Base-by-base conservation (phyloP, 306 rosid genomes). In the Senna tora region DNA sequence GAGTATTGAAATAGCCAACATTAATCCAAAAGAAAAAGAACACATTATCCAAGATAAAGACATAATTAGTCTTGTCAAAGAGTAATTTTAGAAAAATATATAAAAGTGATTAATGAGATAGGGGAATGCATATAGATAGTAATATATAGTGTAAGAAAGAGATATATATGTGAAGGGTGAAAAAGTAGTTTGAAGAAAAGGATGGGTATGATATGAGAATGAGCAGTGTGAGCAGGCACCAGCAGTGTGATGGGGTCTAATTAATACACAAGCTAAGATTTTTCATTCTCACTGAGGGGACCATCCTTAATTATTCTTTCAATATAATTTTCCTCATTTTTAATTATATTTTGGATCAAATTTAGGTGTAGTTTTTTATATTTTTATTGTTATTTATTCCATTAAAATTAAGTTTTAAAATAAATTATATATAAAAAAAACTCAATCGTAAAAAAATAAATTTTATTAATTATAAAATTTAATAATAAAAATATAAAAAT, bases 181-280 rank as follows among this genome's bases (percentile, higher is more conserved):
- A 58, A 56, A 79, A 67, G 47, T 67, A 73, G 21, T 67, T 75
- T 57, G 80, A 62, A 30, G 76, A 73, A 58, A 69, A 65, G 63
- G 66, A 77, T 7, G 22, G 70, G 22, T 15, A 14, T 25, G 41
- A 0, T 41, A 55, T 54, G 50, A 42, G 15, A 43, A 61, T 22
- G 46, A 52, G 75, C 30, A 71, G 0, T 36, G 0, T 36, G 39
- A 52, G 75, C 39, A 71, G 1, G 60, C 70, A 39, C 58, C 53
- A 58, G 13, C 36, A 36, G 62, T 16, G 65, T 65, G 63, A 54
- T 45, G 38, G 64, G 63, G 39, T 72, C 71, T 30, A 25, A n/a
- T 2, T 33, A 43, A 33, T 43, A 41, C 16, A 54, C 41, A 60
- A 67, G 42, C n/a, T n/a, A n/a, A n/a, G n/a, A n/a, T n/a, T n/a